Base-by-base conservation (phyloP, 805 yeast genomes). In the Limtongozyma cylindracea region DNA sequence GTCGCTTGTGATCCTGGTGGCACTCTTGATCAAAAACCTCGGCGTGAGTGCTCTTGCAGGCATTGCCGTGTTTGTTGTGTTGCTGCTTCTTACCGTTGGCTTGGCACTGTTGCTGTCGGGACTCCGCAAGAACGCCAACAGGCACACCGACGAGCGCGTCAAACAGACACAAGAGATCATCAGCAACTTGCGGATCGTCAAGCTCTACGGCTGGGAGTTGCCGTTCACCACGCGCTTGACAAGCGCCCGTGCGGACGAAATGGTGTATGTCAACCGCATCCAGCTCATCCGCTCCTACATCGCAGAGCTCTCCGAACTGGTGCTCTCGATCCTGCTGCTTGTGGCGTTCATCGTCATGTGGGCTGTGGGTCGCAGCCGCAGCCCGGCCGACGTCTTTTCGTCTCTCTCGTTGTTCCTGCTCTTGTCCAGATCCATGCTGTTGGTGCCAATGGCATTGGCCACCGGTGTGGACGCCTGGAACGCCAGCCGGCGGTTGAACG, bases 401-500 rank as follows among this genome's bases (percentile, higher is more conserved):
- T 31, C 39, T 8, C 24, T 33, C 20, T 25, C 36, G 4, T 21
- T 30, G 6, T 33, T 33, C 25, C 27, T 27, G 19, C 17, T 29
- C 10, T 25, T 33, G 11, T 20, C 33, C 8, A 27, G 20, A 12
- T 25, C 13, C 9, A 17, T 34, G 5, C 19, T 24, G 10, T 8
- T 25, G 6, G 17, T 33, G 9, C 36, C 36, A 11, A 19, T 26
- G 5, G 31, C 27, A 8, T 10, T 29, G 11, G 25, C 35, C 3
- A 18, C 26, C 11, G 23, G 24, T 13, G 24, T 31, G 5, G 36
- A 34, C 21, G 28, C 28, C 8, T 23, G 21, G 11, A 23, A 33
- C 19, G 33, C 26, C 6, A n/a, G 26, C 13, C 20, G 27, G 10
- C 29, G 48, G 25, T 31, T 41, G 19, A 31, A 28, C 17, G 45